phyloP scores from a whole-genome alignment of 208 protist genomes.

The Angomonas deanei region DNA sequence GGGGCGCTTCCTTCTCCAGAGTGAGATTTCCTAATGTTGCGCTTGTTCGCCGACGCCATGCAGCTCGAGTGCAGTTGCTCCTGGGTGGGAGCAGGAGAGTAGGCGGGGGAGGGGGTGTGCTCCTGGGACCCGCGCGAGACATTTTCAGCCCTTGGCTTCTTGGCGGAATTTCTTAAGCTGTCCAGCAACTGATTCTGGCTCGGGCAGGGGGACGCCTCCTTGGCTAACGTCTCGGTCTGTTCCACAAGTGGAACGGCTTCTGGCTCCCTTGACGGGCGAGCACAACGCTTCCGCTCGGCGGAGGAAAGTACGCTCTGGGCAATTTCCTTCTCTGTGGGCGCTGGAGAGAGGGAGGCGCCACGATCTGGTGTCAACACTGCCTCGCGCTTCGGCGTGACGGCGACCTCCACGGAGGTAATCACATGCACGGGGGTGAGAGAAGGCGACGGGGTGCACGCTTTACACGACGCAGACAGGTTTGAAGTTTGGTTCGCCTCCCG shows the following conservation, averaged over 20 bases:
- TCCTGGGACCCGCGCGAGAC: not conserved
- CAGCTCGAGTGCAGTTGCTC: not conserved
- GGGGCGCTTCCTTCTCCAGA: conserved; percentile 7
- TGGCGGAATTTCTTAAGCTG: conserved; percentile 15
- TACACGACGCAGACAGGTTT: no score
- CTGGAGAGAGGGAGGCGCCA: not conserved
- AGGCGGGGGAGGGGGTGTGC: not conserved
- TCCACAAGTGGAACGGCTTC: conserved; percentile 6
- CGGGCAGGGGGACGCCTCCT: conserved; percentile 24
- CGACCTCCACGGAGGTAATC: not conserved
- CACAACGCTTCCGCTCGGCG: conserved; percentile 22
- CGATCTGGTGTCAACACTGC: not conserved
- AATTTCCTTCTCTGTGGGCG: not conserved
- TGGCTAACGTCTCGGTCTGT: not conserved
- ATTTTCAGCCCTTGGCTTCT: not conserved
- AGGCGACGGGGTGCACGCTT: not conserved
- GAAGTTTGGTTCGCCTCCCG: not conserved
- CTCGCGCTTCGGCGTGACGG: not conserved
- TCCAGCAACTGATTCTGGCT: conserved; percentile 22
- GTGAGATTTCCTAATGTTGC: no score
- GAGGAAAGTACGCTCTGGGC: conserved; percentile 4
- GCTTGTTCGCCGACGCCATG: conserved; percentile 28
- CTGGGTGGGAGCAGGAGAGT: not conserved
- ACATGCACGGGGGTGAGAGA: not conserved
- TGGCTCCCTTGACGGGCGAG: conserved; percentile 14